These are phyloP conservation scores for Paecilomyces variotii DNA, from an alignment of 2,329 filamentous ascomycete genomes.

Conservation along the genomic window DNA sequence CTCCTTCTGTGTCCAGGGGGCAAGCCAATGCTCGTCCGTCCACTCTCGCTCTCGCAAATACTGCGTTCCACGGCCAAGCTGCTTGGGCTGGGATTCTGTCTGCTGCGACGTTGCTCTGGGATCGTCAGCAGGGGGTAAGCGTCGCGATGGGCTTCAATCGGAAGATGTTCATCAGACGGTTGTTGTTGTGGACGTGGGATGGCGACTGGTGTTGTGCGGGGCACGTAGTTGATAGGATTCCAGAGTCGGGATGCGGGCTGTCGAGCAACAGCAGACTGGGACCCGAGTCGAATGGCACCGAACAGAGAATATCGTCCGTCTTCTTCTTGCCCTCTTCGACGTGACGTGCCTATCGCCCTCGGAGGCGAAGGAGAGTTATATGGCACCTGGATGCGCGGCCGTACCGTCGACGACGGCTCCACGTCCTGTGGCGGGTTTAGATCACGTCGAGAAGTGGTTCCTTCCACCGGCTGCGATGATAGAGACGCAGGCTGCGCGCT, in stretches of 20 bases:
- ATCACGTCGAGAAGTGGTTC: conserved; percentile 3
- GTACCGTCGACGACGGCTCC: conserved; percentile 1
- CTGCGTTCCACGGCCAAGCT: conserved; percentile 44
- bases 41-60: conserved; percentile 37
- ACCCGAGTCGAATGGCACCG: conserved; percentile 7
- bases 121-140: conserved; percentile 50
- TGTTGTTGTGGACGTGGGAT: conserved; percentile 25
- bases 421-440: background rate
- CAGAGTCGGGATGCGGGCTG: conserved; percentile 47
- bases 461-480: conserved; percentile 34
- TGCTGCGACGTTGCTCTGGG: conserved; percentile 48
- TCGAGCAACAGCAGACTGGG: conserved; percentile 10
- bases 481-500: conserved; percentile 14
- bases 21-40: conserved; percentile 46
- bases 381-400: conserved; percentile 1
- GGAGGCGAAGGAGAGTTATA: conserved; percentile 9
- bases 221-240: conserved; percentile 56
- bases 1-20: conserved; percentile 36
- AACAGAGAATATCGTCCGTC: conserved; percentile 7
- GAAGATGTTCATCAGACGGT: conserved; percentile 25
- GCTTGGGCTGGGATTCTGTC: conserved; percentile 39
- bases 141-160: conserved; percentile 34
- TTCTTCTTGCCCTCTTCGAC: background rate
- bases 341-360: conserved; percentile 2
- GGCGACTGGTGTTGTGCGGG: conserved; percentile 43